Percentiles rank a stretch among this genome's conserved stretches.
Evolutionary conservation across 2,329 filamentous ascomycete species (phyloP).

Genomic region (Hymenoscyphus infarciens): DNA sequence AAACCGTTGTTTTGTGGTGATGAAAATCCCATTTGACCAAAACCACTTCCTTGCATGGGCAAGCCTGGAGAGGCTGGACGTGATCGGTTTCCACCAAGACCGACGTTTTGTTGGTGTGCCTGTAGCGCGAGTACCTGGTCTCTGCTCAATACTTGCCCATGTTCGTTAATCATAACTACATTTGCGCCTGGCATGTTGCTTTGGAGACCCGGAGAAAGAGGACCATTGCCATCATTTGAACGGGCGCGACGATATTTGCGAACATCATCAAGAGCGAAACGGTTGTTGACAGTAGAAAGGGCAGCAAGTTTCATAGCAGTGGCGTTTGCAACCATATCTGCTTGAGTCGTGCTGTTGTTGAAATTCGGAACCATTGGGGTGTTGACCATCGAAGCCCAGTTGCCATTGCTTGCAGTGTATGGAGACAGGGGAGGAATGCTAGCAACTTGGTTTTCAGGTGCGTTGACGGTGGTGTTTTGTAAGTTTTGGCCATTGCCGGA

Average conservation of each 20-base stretch:
- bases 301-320: conserved; percentile 98
- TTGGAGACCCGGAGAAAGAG: conserved; percentile 64
- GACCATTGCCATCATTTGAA: conserved; percentile 68
- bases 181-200: conserved; percentile 66
- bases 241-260: conserved; percentile 91
- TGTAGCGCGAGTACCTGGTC: conserved; percentile 84
- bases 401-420: conserved; percentile 73
- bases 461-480: conserved; percentile 78
- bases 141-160: conserved; percentile 79
- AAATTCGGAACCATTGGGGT: conserved; percentile 94
- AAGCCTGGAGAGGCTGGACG: conserved; percentile 87
- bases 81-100: conserved; percentile 69
- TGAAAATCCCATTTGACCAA: conserved; percentile 68
- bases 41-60: conserved; percentile 66
- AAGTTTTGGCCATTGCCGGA: conserved; percentile 62
- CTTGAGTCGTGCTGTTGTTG: conserved; percentile 61
- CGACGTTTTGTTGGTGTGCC: conserved; percentile 52
- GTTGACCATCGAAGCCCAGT: conserved; percentile 98
- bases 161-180: conserved; percentile 91
- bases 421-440: conserved; percentile 86
- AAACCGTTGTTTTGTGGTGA: conserved; percentile 95
- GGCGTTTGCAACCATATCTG: conserved; percentile 97
- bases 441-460: conserved; percentile 62
- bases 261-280: conserved; percentile 93
- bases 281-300: conserved; percentile 95